Conservation (phyloP, 164 flowering plant genomes). For the Akebia trifoliata region DNA sequence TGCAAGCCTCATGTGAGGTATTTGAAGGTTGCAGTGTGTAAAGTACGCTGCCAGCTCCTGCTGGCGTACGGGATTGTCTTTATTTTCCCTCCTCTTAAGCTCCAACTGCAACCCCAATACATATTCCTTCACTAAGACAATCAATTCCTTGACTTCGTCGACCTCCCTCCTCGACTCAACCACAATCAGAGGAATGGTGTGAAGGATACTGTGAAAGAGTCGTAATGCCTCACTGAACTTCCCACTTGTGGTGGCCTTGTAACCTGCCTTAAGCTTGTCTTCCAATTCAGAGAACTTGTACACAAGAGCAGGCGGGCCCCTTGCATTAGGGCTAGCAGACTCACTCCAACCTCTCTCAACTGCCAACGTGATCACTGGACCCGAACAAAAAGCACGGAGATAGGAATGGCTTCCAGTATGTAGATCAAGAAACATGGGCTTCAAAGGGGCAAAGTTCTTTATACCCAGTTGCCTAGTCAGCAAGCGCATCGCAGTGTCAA, state of each 20-base stretch:
- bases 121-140: slow-evolving; percentile 52
- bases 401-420: slow-evolving; percentile 69
- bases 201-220: slow-evolving; percentile 42
- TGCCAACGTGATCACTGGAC: slow-evolving; percentile 56
- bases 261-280: slow-evolving; percentile 71
- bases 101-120: slow-evolving; percentile 52
- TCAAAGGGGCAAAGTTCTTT: slow-evolving; percentile 66
- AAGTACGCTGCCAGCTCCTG: slow-evolving; percentile 79
- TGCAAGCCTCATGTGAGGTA: slow-evolving; percentile 41
- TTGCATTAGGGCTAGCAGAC: slow-evolving; percentile 61
- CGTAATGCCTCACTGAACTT: slow-evolving; percentile 59
- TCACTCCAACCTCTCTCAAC: slow-evolving; percentile 65
- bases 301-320: slow-evolving; percentile 76
- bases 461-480: slow-evolving; percentile 65
- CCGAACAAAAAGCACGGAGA: slow-evolving; percentile 51
- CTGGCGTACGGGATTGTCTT: slow-evolving; percentile 42
- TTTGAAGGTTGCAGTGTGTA: slow-evolving; percentile 61
- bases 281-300: slow-evolving; percentile 69
- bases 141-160: slow-evolving; percentile 74
- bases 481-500: slow-evolving; percentile 66
- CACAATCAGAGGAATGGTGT: slow-evolving; percentile 60
- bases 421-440: slow-evolving; percentile 61
- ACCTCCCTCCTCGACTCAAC: slow-evolving; percentile 67
- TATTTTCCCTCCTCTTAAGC: slow-evolving; percentile 48
- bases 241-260: slow-evolving; percentile 58